Base-by-base conservation (phyloP, 805 yeast genomes). In the Kodamaea leandrae region DNA sequence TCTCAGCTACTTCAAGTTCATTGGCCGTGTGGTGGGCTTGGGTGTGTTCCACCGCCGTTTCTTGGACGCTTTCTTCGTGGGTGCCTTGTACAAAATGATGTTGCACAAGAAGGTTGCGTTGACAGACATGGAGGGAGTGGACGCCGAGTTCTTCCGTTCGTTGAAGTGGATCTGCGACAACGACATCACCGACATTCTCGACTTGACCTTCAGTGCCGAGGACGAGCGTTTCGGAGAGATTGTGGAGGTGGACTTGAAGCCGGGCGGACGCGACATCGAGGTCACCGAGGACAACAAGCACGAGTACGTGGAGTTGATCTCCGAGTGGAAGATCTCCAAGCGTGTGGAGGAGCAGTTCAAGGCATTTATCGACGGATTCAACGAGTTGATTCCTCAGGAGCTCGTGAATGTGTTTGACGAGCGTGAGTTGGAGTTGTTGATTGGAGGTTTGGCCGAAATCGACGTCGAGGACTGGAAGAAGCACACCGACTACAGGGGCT, bases 401-500 rank as follows among this genome's bases (percentile, higher is more conserved):
- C 72, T 93, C 46, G 95, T 93, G 42, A 88, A 86, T 52, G 99
- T 93, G 32, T 93, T 93, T 61, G 99, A 93, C 66, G 99, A 93
- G 71, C 83, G 97, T 64, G 99, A 93, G 68, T 72, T 93, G 50
- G 99, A 93, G 72, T 72, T 93, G 61, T 77, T 93, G 60, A 93
- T 93, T 65, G 99, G 99, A 63, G 99, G 99, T 64, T 82, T 93
- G 58, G 93, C 97, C 2, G 99, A 93, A 57, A 91, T 93, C 56
- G 99, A 93, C 64, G 86, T 91, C 44, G 97, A 90, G 50, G 99
- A 93, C 71, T 93, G 99, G 99, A 93, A 89, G 70, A 90, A 88
- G 62, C 97, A 93, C 64, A 93, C 99, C 15, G 99, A 93, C 65
- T 93, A 93, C 69, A 81, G 99, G 70, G 99, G 99, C 4, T 93